Evolutionary conservation across 176 grass and related monocot genomes (phyloP).

Genomic region (Cymbopogon citratus): DNA sequence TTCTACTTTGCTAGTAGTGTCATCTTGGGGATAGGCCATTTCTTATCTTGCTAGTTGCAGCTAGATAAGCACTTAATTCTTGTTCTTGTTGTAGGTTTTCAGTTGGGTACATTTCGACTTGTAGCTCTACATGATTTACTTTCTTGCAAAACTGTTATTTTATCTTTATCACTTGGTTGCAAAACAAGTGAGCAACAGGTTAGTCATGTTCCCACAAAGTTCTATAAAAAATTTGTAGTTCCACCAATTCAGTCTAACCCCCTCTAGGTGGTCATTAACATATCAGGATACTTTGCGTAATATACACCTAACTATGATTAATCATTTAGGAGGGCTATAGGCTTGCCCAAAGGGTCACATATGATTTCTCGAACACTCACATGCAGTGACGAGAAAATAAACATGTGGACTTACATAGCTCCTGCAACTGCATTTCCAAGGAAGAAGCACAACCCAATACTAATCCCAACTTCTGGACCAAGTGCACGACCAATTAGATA

Average conservation of each 20-base stretch:
- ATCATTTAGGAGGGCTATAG: neutral
- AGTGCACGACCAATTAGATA: conserved; percentile 91
- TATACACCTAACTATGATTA: neutral
- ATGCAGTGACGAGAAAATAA: neutral
- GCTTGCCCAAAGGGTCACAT: too few relatives aligned
- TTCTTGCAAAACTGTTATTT: neutral
- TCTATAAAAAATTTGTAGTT: neutral
- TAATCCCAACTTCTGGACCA: conserved; percentile 97
- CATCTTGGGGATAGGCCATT: too few relatives aligned
- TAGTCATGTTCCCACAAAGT: neutral
- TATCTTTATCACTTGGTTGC: neutral
- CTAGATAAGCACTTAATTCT: neutral
- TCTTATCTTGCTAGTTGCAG: too few relatives aligned
- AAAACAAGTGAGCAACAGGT: neutral
- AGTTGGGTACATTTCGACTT: neutral
- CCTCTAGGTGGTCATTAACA: neutral
- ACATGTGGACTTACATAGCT: conserved; percentile 63
- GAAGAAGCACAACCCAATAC: conserved; percentile 96
- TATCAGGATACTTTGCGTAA: neutral
- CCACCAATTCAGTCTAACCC: neutral
- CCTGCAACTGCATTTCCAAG: conserved; percentile 98
- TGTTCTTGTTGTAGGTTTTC: neutral
- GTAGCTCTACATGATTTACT: neutral
- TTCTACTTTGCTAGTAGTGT: too few relatives aligned
- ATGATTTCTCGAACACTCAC: neutral